Percentiles rank a stretch among this genome's conserved stretches.
Conservation (phyloP, 2,329 filamentous ascomycete species). For the Fusarium pseudograminearum region DNA sequence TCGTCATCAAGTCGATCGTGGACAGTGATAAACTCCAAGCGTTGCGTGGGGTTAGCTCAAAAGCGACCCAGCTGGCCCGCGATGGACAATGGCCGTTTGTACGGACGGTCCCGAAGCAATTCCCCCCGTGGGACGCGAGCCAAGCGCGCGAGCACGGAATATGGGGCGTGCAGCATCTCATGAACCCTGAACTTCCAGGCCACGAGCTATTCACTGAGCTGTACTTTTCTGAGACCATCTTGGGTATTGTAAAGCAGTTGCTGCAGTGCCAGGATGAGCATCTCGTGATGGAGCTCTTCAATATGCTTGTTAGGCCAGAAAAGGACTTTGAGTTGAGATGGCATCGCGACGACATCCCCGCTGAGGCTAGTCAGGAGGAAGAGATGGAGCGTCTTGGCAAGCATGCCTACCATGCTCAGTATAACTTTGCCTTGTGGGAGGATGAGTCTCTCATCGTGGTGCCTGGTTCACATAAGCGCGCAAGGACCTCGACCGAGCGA, state of each 20-base stretch:
- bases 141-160: conserved; percentile 72
- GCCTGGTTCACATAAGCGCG: conserved; percentile 78
- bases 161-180: conserved; percentile 89
- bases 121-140: conserved; percentile 82
- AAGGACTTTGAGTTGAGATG: conserved; percentile 79
- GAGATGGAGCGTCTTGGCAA: conserved; percentile 71
- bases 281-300: conserved; percentile 89
- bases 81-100: conserved; percentile 83
- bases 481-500: conserved; percentile 77
- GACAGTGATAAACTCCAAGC: conserved; percentile 63
- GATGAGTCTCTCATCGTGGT: conserved; percentile 81
- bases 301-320: conserved; percentile 82
- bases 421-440: conserved; percentile 84
- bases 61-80: conserved; percentile 72
- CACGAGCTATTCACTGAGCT: conserved; percentile 70
- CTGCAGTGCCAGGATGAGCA: conserved; percentile 68
- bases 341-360: conserved; percentile 86
- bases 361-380: conserved; percentile 73
- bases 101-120: conserved; percentile 75
- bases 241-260: conserved; percentile 73
- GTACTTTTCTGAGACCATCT: conserved; percentile 78
- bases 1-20: conserved; percentile 76
- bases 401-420: conserved; percentile 82
- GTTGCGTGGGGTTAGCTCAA: conserved; percentile 70
- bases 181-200: conserved; percentile 77